Evolutionary conservation across 495 filamentous ascomycete genomes (phyloP).

Genomic region (Chaetomidium leptoderma): DNA sequence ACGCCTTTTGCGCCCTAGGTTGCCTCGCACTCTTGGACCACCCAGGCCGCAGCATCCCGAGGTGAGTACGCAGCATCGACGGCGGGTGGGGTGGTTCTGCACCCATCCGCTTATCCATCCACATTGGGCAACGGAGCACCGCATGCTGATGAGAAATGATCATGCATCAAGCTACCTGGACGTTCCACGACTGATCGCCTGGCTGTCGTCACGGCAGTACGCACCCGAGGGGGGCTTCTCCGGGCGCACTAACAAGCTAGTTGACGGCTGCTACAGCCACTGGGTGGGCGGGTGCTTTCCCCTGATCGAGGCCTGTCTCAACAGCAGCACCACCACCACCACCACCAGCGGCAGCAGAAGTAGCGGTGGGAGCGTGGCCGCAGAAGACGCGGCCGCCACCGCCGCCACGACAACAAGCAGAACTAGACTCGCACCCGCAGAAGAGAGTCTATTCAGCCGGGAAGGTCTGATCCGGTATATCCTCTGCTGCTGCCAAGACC

Average conservation of each 20-base stretch:
- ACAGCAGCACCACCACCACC: slow-evolving; percentile 12
- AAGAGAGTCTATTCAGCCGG: slow-evolving; percentile 63
- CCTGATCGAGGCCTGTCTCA: slow-evolving; percentile 74
- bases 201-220: slow-evolving; percentile 86
- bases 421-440: slow-evolving; percentile 17
- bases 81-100: neutral
- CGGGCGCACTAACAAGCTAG: slow-evolving; percentile 95
- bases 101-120: slow-evolving; percentile 1
- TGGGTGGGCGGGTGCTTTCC: slow-evolving; percentile 97
- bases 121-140: slow-evolving; percentile 10
- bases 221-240: slow-evolving; percentile 87
- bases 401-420: neutral
- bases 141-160: slow-evolving; percentile 9
- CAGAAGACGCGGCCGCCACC: slow-evolving; percentile 2
- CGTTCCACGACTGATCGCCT: slow-evolving; percentile 68
- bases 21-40: slow-evolving; percentile 77
- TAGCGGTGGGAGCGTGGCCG: neutral
- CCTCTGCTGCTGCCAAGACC: slow-evolving; percentile 76
- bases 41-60: slow-evolving; percentile 64
- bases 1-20: slow-evolving; percentile 90
- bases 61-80: slow-evolving; percentile 37
- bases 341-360: neutral
- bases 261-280: slow-evolving; percentile 96
- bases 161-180: slow-evolving; percentile 63
- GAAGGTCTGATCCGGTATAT: slow-evolving; percentile 87